These are phyloP conservation scores for Chalaropsis ovoidea DNA, from an alignment of 2,329 filamentous ascomycete genomes.

Conservation along the genomic window DNA sequence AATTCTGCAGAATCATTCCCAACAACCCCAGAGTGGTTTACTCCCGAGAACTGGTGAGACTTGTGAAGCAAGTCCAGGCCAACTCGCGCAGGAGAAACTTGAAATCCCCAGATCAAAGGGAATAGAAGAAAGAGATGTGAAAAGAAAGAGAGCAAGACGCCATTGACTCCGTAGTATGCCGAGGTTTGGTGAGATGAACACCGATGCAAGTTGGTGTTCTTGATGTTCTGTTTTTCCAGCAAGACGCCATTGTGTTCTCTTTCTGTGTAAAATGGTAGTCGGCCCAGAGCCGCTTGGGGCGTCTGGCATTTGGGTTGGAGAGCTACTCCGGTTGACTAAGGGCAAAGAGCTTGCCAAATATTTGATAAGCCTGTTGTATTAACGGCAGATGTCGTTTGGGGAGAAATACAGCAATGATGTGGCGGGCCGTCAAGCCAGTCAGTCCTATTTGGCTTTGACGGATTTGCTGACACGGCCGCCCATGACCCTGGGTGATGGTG, in stretches of 20 bases:
- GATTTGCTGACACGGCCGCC: background rate
- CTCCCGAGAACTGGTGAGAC: too few species aligned
- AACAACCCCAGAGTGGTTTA: too few species aligned
- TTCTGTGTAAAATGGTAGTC: background rate
- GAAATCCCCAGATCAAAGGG: background rate
- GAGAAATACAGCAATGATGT: background rate
- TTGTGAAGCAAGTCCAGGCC: too few species aligned
- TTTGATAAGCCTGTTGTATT: background rate
- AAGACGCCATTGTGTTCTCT: background rate
- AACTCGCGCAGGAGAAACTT: background rate
- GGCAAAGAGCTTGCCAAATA: too few species aligned
- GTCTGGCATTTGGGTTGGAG: background rate
- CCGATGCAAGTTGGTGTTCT: constrained; percentile 6
- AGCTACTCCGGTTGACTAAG: too few species aligned
- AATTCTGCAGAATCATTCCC: too few species aligned
- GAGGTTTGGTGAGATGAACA: background rate
- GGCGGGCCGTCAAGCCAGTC: background rate
- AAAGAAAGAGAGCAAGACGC: constrained; percentile 7
- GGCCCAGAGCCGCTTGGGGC: background rate
- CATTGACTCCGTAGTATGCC: background rate
- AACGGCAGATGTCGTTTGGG: background rate
- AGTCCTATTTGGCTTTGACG: background rate
- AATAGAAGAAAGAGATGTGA: background rate
- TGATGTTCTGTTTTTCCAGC: constrained; percentile 8
- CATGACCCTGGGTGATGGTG: background rate